A percentile compares a stretch with the other conserved stretches of the same genome.
phyloP scores from a whole-genome alignment of 139 green algal species.

The Astrephomene gubernaculifera region DNA sequence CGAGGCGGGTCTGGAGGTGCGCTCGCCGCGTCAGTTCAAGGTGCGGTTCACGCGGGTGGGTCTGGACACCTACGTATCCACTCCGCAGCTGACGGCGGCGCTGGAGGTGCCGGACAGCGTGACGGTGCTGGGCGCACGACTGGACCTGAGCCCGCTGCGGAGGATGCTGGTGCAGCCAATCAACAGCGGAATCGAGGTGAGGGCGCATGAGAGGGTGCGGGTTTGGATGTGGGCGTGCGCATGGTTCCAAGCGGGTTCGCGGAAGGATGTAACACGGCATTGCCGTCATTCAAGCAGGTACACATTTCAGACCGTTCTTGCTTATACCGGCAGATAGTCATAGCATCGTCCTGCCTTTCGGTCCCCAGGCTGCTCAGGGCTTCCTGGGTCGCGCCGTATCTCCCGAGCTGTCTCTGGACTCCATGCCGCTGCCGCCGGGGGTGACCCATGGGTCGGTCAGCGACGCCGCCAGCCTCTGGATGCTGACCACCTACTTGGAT shows the following conservation, averaged over 20 bases:
- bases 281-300: too few species aligned
- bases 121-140: slow-evolving; percentile 63
- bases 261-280: too few species aligned
- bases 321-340: too few species aligned
- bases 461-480: slow-evolving; percentile 45
- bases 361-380: slow-evolving; percentile 12
- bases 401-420: slow-evolving; percentile 3
- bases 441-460: neutral
- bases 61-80: slow-evolving; percentile 58
- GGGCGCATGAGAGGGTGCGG: too few species aligned
- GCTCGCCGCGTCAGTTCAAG: slow-evolving; percentile 56
- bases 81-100: slow-evolving; percentile 52
- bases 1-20: slow-evolving; percentile 51
- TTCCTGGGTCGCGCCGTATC: neutral
- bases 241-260: too few species aligned
- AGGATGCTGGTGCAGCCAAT: slow-evolving; percentile 42
- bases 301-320: too few species aligned
- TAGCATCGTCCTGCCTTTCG: too few species aligned
- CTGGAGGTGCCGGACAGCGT: slow-evolving; percentile 59
- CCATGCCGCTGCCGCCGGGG: slow-evolving; percentile 11
- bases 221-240: too few species aligned
- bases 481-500: slow-evolving; percentile 74
- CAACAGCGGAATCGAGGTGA: slow-evolving; percentile 47
- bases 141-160: slow-evolving; percentile 59
- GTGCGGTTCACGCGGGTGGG: slow-evolving; percentile 52